Evolutionary conservation across 2,329 filamentous ascomycete species (phyloP).

Genomic region (Claviceps africana): DNA sequence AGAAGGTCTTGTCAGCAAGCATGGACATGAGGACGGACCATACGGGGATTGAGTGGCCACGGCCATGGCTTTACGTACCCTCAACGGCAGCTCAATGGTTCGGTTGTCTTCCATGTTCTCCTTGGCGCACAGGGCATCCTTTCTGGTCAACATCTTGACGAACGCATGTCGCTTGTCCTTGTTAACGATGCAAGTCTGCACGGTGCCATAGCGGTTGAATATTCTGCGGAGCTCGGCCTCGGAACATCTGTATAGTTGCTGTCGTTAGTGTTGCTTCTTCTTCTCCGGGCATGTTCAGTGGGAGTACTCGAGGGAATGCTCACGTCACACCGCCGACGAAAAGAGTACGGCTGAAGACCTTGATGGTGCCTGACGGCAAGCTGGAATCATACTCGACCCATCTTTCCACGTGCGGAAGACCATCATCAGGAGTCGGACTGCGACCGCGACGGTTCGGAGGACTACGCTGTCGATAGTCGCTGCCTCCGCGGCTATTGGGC

Average conservation of each 20-base stretch:
- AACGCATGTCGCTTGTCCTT: conserved; percentile 96
- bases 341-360: conserved; percentile 85
- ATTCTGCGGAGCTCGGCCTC: conserved; percentile 71
- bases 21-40: neutral
- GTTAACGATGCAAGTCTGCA: conserved; percentile 97
- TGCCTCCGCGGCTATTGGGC: conserved; percentile 25
- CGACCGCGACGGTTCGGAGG: conserved; percentile 55
- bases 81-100: conserved; percentile 56
- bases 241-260: conserved; percentile 38
- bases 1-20: conserved; percentile 7
- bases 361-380: conserved; percentile 66
- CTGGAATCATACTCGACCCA: conserved; percentile 67
- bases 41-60: neutral
- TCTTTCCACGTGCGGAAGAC: conserved; percentile 35
- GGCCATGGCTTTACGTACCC: conserved; percentile 37
- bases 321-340: conserved; percentile 93
- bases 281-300: neutral
- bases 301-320: conserved; percentile 24
- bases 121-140: conserved; percentile 72
- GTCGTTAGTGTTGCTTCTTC: neutral
- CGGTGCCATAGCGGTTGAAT: conserved; percentile 69
- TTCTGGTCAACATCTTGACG: conserved; percentile 91
- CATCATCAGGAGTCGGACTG: conserved; percentile 41
- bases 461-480: conserved; percentile 79
- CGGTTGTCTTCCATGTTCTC: conserved; percentile 73